Evolutionary conservation across 306 rosid species (phyloP), one percentile per base, ranked within the genome.

Genomic region (Rosa persica): DNA sequence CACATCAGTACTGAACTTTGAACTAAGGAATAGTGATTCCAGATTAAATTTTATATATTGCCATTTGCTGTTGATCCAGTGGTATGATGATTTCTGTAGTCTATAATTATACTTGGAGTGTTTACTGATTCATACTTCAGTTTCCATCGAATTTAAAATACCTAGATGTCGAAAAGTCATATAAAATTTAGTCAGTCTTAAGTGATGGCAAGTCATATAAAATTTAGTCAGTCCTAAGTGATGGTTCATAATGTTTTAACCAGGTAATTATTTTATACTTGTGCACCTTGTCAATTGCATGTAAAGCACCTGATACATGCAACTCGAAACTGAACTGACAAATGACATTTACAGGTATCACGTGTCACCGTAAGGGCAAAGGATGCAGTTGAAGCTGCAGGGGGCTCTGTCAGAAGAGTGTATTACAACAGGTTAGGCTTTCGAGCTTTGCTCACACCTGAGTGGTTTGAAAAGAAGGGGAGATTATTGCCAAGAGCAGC

Each of bases 381-480:
- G 85, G 98, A 76, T 74, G 91, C 93, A 11, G 95, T 94, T 43
- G 97, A 94, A 89, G 95, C 97, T 49, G 92, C 95, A 4, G 98
- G 98, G 61, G 98, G 97, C 77, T 79, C 97, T 51, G 97, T 92
- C 8, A 87, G 97, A 84, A 94, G 85, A 83, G 98, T 92, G 51
- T 86, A 94, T 71, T 92, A 94, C 89, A 94, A 92, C 70, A 89
- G 92, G 81, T 78, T 94, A 81, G 97, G 98, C 16, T 87, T 94
- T 3, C 85, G 83, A 79, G 98, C 98, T 64, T 85, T 94, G 79
- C 74, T 92, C 71, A 89, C 80, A 75, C 98, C 97, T 0, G 95
- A 94, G 85, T 94, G 98, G 98, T 94, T 94, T 72, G 97, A 90
- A 70, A 94, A 94, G 92, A 94, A 92, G 79, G 98, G 98, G 67